A percentile compares a stretch with the other conserved stretches of the same genome.
Evolutionary conservation across 106 monocot species (phyloP).

Genomic region (Dioscorea dumetorum): DNA sequence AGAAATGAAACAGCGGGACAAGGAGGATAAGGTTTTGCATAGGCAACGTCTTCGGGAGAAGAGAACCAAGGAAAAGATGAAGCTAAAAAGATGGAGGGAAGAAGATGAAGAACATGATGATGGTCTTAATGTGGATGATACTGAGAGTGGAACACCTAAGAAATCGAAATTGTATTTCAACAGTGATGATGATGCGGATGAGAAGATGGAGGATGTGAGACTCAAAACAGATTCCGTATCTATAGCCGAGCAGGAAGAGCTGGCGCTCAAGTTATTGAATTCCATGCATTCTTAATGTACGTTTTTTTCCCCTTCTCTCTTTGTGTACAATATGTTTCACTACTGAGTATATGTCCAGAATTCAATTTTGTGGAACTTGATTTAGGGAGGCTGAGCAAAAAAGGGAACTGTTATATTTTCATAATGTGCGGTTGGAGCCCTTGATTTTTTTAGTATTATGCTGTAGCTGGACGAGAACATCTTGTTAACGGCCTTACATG

Average conservation of each 20-base stretch:
- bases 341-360: background rate
- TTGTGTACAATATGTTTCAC: background rate
- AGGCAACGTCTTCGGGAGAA: constrained; percentile 10
- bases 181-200: constrained; percentile 2
- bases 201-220: background rate
- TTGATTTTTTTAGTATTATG: too few species aligned
- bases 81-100: constrained; percentile 6
- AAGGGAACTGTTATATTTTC: too few species aligned
- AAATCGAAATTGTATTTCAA: constrained; percentile 10
- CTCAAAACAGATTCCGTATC: constrained; percentile 3
- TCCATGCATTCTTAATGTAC: constrained; percentile 10
- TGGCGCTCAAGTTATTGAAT: constrained; percentile 19
- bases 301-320: too few species aligned
- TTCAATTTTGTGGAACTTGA: too few species aligned
- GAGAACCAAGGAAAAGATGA: constrained; percentile 13
- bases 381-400: too few species aligned
- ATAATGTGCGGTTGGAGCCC: too few species aligned
- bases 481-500: too few species aligned
- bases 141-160: background rate
- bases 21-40: constrained; percentile 11
- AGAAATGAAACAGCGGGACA: constrained; percentile 1
- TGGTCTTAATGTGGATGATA: background rate
- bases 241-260: constrained; percentile 16
- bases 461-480: too few species aligned
- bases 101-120: constrained; percentile 4